Evolutionary conservation across 225 moss, liverwort and hornwort species (phyloP).

Genomic region (Ulota crispa): DNA sequence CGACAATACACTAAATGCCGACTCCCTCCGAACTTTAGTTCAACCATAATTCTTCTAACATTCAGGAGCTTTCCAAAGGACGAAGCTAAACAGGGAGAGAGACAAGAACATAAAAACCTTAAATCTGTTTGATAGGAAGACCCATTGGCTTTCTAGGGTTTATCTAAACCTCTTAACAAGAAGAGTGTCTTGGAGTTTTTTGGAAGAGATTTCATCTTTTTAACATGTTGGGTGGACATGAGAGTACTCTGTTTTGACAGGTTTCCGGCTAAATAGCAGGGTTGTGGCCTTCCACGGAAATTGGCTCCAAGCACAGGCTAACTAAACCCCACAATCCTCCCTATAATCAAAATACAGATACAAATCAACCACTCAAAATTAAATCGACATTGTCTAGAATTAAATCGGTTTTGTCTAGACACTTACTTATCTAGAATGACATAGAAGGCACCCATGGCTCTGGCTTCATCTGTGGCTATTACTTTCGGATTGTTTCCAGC

Average conservation of each 20-base stretch:
- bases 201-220: background rate
- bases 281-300: background rate
- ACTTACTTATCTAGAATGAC: slow-evolving; percentile 51
- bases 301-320: background rate
- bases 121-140: background rate
- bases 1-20: too few species aligned
- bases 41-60: background rate
- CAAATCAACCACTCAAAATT: background rate
- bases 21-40: too few species aligned
- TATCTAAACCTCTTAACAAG: background rate
- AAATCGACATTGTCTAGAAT: background rate
- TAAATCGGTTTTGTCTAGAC: background rate
- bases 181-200: background rate
- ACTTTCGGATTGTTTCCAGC: slow-evolving; percentile 39
- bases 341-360: background rate
- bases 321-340: background rate
- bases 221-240: background rate
- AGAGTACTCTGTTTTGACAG: background rate
- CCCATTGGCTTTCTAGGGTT: background rate
- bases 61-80: background rate
- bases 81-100: background rate
- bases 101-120: background rate
- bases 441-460: slow-evolving; percentile 51
- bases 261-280: background rate
- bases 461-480: slow-evolving; percentile 51